Percentiles rank a stretch among this genome's conserved stretches.
These are phyloP conservation scores for Hanseniaspora lindneri DNA, from an alignment of 805 yeast genomes.

Conservation along the genomic window DNA sequence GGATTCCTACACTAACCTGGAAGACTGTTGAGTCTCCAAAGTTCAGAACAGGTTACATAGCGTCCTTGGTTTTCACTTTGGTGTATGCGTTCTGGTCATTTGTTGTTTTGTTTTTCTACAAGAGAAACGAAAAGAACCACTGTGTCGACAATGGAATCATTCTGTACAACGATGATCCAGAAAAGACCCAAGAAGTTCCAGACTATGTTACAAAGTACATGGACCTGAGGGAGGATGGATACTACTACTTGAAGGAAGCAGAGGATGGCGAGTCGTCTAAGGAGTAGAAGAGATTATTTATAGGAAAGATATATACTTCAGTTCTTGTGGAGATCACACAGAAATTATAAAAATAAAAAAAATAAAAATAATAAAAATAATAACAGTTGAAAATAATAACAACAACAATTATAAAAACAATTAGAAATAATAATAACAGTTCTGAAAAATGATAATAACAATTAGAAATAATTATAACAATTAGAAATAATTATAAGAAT, in stretches of 20 bases:
- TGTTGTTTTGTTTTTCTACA: conserved; percentile 43
- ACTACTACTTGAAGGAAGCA: conserved; percentile 20
- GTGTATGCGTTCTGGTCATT: conserved; percentile 40
- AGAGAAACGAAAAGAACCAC: conserved; percentile 38
- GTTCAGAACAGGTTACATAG: conserved; percentile 42
- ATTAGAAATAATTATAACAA: neutral
- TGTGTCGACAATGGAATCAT: conserved; percentile 41
- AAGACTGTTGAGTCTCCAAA: conserved; percentile 49
- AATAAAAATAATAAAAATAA: too few species aligned
- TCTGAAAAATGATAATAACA: neutral
- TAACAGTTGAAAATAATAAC: neutral
- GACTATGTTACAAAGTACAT: conserved; percentile 24
- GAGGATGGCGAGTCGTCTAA: neutral
- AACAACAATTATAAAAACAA: neutral
- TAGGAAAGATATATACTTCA: neutral
- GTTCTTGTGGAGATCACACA: too few species aligned
- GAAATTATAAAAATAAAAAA: too few species aligned
- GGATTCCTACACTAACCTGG: conserved; percentile 44
- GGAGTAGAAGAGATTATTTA: neutral
- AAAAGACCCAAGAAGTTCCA: conserved; percentile 24
- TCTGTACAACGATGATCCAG: conserved; percentile 34
- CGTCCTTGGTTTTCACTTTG: conserved; percentile 38
- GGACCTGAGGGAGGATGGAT: conserved; percentile 24
- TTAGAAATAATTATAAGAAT: neutral
- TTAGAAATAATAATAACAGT: neutral